These are phyloP conservation scores for Gorgonomyces haynaldii DNA, from an alignment of 192 early-diverging fungal genomes.

Conservation along the genomic window DNA sequence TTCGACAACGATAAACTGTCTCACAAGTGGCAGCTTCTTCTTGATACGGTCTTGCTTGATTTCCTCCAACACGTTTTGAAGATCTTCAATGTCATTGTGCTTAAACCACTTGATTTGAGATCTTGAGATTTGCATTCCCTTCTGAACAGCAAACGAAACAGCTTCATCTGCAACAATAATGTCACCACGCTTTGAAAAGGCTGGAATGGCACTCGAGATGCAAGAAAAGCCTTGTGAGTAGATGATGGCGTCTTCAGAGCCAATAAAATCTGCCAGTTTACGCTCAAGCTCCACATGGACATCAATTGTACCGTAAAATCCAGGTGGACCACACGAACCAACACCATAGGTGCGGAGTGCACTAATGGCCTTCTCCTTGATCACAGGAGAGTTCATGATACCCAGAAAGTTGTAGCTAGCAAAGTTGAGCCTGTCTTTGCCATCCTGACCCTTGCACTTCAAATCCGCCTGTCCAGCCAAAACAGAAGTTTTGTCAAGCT, in stretches of 20 bases:
- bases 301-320: slow-evolving; percentile 34
- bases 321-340: slow-evolving; percentile 84
- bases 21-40: slow-evolving; percentile 67
- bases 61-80: slow-evolving; percentile 72
- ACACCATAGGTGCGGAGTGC: slow-evolving; percentile 89
- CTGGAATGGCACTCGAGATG: slow-evolving; percentile 82
- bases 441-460: slow-evolving; percentile 53
- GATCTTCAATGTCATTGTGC: slow-evolving; percentile 93
- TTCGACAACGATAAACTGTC: slow-evolving; percentile 90
- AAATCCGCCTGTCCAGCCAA: slow-evolving; percentile 29
- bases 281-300: slow-evolving; percentile 90
- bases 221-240: slow-evolving; percentile 94
- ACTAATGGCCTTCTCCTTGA: slow-evolving; percentile 72
- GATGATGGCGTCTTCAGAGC: slow-evolving; percentile 74
- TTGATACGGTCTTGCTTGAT: slow-evolving; percentile 54
- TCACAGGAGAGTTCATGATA: slow-evolving; percentile 56
- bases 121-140: slow-evolving; percentile 81
- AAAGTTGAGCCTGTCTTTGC: slow-evolving; percentile 63
- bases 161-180: slow-evolving; percentile 87
- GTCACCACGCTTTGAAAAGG: slow-evolving; percentile 94
- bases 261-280: slow-evolving; percentile 72
- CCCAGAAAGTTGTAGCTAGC: slow-evolving; percentile 84
- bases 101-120: slow-evolving; percentile 83
- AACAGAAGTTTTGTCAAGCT: slow-evolving; percentile 53
- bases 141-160: slow-evolving; percentile 77